Base-by-base conservation (phyloP, 805 yeast genomes). In the Candida glaebosa region DNA sequence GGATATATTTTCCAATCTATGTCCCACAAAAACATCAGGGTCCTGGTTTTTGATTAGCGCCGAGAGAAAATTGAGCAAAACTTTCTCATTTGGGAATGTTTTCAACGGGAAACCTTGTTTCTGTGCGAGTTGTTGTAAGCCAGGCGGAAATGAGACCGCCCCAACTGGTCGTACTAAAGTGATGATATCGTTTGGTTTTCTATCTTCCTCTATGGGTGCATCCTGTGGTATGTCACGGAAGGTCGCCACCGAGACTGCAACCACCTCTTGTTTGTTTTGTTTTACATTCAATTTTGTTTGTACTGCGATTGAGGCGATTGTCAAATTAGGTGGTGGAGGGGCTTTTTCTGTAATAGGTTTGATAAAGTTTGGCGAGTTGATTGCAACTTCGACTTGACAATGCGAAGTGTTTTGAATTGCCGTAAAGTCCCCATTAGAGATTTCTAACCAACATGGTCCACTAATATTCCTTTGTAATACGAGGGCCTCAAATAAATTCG, bases 381-480 rank as follows among this genome's bases (percentile, higher is more conserved):
- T 76, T 1, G 81, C 64, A 2, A 85, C 78, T 53, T 88, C 96
- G n/a, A 86, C 73, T 42, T 78, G 77, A 63, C 95, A 87, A 65
- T 90, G 91, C 0, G 96, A 82, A 2, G 85, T 73, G 53, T 81
- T 83, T 39, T 72, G 75, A 31, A 82, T 60, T 0, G 78, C 60
- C 18, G 60, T 57, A 51, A 85, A 84, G 46, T 82, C 81, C 37
- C 82, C 84, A 38, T 77, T 73, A 33, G 73, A 69, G 39, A 93
- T 71, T 37, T 84, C 84, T 39, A 93, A 68, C 99, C 99, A 93
- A 60, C 98, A 89, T 3, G 99, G 99, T 7, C 99, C 99, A 96
- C 88, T 90, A 34, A 93, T 74, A 51, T 84, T 82, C 51, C 86
- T 74, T 59, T 83, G 87, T 18, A 90, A 53, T 8, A 88, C 93